These are phyloP conservation scores for Limnanthes douglasii DNA, from an alignment of 345 rosid genomes.

Conservation along the genomic window DNA sequence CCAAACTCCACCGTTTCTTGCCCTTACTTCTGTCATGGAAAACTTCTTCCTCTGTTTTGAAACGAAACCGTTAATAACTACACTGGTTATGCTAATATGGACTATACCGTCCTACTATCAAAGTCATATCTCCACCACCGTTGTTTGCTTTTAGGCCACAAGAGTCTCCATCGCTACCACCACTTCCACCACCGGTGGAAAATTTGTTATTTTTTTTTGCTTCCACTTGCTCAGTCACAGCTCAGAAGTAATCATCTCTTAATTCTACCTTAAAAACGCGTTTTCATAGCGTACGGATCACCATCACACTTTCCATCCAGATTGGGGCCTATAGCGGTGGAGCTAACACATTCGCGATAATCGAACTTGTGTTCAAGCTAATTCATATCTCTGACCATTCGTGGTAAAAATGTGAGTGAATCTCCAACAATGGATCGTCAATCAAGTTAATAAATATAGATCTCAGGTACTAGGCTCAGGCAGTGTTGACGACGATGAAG, in stretches of 20 bases:
- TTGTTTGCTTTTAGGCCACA: constrained; percentile 17
- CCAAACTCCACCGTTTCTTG: constrained; percentile 17
- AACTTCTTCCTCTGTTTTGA: constrained; percentile 35
- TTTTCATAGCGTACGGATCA: constrained; percentile 59
- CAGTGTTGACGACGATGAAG: no score
- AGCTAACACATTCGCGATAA: constrained; percentile 44
- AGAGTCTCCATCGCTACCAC: constrained; percentile 6
- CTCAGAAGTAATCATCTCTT: constrained; percentile 14
- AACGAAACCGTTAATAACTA: constrained; percentile 43
- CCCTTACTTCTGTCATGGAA: constrained; percentile 16
- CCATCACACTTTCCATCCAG: constrained; percentile 64
- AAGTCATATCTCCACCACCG: constrained; percentile 34
- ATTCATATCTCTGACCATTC: constrained; percentile 52
- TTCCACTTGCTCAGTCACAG: constrained; percentile 3
- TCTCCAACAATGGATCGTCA: constrained; percentile 39
- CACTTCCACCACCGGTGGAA: constrained; percentile 6
- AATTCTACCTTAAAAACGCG: constrained; percentile 33
- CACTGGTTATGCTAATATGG: constrained; percentile 58
- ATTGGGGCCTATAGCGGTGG: constrained; percentile 92
- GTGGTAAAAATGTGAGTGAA: constrained; percentile 80
- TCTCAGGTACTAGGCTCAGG: no score
- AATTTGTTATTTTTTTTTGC: background rate
- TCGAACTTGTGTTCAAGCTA: constrained; percentile 79
- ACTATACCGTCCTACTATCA: constrained; percentile 68
- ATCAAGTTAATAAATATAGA: no score